Evolutionary conservation across 2,329 filamentous ascomycete genomes (phyloP).

Genomic region (Neopestalotiopsis rosae): DNA sequence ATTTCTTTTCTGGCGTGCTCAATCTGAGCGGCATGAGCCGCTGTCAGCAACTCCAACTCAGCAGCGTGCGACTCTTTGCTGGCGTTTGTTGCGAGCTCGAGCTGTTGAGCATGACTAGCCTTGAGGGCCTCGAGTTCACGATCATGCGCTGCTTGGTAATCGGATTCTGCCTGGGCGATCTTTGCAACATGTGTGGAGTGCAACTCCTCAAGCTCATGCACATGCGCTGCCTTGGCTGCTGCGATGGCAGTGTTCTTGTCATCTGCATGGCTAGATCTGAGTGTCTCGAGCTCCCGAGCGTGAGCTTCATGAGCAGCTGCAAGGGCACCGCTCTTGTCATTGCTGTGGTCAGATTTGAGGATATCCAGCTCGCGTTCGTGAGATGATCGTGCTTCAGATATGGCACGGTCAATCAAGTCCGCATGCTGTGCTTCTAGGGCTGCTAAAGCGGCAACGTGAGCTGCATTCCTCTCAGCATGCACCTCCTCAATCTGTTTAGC

Average conservation of each 20-base stretch:
- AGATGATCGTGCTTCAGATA: constrained; percentile 2
- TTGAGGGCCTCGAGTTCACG: constrained; percentile 28
- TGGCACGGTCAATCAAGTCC: constrained; percentile 5
- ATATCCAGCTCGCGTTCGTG: constrained; percentile 21
- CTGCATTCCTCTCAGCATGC: constrained; percentile 30
- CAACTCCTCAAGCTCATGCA: constrained; percentile 28
- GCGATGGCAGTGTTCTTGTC: constrained; percentile 25
- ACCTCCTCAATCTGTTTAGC: constrained; percentile 31
- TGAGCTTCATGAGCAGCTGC: constrained; percentile 26
- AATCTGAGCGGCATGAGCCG: constrained; percentile 22
- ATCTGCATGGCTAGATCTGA: constrained; percentile 31
- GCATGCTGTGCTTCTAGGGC: constrained; percentile 18
- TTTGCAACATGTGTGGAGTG: constrained; percentile 26
- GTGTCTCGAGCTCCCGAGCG: constrained; percentile 26
- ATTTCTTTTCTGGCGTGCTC: constrained; percentile 22
- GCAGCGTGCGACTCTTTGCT: constrained; percentile 29
- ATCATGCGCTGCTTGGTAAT: constrained; percentile 21
- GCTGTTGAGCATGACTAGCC: constrained; percentile 29
- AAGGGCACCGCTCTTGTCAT: constrained; percentile 20
- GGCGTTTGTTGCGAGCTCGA: constrained; percentile 28
- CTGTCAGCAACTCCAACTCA: constrained; percentile 31
- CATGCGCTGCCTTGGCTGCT: constrained; percentile 27
- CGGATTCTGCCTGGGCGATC: constrained; percentile 20
- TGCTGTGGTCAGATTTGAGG: constrained; percentile 25
- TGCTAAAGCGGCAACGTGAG: constrained; percentile 28